These are phyloP conservation scores for Colletotrichum navitas DNA, from an alignment of 2,329 filamentous ascomycete genomes.

Conservation along the genomic window DNA sequence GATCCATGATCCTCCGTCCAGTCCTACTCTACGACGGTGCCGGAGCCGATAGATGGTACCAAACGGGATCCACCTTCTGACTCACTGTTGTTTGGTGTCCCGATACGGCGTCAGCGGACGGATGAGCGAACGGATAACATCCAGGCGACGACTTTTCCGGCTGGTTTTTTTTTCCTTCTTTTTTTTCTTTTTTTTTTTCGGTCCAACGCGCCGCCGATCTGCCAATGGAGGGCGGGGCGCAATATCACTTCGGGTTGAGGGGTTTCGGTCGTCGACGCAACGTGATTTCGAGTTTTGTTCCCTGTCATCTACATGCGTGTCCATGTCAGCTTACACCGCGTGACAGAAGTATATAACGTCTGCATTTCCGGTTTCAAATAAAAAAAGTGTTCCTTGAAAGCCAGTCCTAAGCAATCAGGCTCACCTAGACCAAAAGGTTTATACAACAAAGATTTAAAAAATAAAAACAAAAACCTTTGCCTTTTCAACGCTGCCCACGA, in stretches of 20 bases:
- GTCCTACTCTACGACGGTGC: neutral
- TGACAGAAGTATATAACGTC: neutral
- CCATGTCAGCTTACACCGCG: neutral
- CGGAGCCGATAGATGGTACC: neutral
- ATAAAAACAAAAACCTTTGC: neutral
- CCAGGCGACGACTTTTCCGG: neutral
- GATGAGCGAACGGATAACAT: constrained; percentile 3
- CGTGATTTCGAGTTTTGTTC: neutral
- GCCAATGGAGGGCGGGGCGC: constrained; percentile 2
- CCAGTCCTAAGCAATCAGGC: neutral
- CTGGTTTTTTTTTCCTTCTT: neutral
- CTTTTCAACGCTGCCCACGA: neutral
- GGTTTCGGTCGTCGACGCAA: constrained; percentile 1
- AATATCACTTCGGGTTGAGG: neutral
- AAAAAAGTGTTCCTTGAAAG: neutral
- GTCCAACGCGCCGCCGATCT: neutral
- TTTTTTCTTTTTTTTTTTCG: too few species aligned
- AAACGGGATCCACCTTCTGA: constrained; percentile 10
- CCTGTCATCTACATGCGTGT: neutral
- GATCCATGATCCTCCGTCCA: neutral
- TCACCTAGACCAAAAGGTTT: neutral
- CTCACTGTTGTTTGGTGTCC: constrained; percentile 9
- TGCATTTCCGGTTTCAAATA: neutral
- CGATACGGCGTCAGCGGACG: neutral
- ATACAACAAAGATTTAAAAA: too few species aligned